These are phyloP conservation scores for Lachancea kluyveri DNA, from an alignment of 805 yeast species.

Conservation along the genomic window DNA sequence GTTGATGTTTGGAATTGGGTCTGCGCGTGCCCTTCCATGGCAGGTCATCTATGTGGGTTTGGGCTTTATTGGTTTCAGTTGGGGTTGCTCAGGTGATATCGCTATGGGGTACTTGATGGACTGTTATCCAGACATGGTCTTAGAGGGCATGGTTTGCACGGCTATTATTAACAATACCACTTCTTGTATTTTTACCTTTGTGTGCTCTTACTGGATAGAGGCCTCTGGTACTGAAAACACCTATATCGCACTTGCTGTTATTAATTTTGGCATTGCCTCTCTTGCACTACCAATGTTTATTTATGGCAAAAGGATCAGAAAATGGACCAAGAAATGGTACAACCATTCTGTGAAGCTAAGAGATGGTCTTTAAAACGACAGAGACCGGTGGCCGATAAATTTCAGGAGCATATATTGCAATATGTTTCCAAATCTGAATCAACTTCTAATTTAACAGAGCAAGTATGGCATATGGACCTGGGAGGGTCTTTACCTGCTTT, in stretches of 20 bases:
- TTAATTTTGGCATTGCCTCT: slow-evolving; percentile 54
- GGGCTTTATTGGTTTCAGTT: slow-evolving; percentile 61
- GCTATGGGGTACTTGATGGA: slow-evolving; percentile 65
- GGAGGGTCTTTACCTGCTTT: too few species aligned
- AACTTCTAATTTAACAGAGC: too few species aligned
- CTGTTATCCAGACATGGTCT: slow-evolving; percentile 60
- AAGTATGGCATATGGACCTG: too few species aligned
- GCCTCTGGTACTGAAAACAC: slow-evolving; percentile 53
- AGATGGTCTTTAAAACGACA: slow-evolving; percentile 36
- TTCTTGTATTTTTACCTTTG: slow-evolving; percentile 61
- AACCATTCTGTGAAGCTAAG: slow-evolving; percentile 46
- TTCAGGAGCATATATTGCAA: too few species aligned
- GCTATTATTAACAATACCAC: slow-evolving; percentile 56
- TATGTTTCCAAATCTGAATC: too few species aligned
- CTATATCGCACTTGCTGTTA: slow-evolving; percentile 52
- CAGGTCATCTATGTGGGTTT: slow-evolving; percentile 51
- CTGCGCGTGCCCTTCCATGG: slow-evolving; percentile 50
- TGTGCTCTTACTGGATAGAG: slow-evolving; percentile 55
- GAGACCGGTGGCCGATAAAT: too few species aligned
- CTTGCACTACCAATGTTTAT: slow-evolving; percentile 50
- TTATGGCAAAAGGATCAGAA: slow-evolving; percentile 56
- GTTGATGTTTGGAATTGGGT: slow-evolving; percentile 59
- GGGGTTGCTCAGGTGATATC: slow-evolving; percentile 67
- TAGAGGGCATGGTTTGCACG: slow-evolving; percentile 69
- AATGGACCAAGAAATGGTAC: slow-evolving; percentile 52